Base-by-base conservation (phyloP, 2,329 filamentous ascomycete genomes). In the Cadophora luteo-olivacea region DNA sequence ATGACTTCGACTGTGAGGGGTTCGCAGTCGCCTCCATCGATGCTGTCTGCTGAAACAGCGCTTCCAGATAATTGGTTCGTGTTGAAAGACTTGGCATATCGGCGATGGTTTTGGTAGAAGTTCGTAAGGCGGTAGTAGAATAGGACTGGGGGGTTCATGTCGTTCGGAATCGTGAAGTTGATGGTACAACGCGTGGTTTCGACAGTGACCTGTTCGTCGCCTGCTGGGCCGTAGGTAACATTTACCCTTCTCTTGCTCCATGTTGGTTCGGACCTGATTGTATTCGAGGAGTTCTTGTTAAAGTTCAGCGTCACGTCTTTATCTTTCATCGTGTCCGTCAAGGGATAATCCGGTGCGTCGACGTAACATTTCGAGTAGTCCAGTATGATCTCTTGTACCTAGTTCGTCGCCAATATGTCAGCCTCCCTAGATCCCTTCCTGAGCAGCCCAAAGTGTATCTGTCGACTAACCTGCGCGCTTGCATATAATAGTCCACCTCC, bases 61-160 rank as follows among this genome's bases (percentile, higher is more conserved):
- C 89, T 83, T 57, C 94, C 96, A 73, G 91, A 92, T 64, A 99
- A 84, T 80, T 99, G 96, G 64, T 92, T 85, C 67, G 90, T 86
- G 77, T 94, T 91, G 76, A 97, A 91, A 0, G 93, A 97, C 78
- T 93, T 92, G 69, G 97, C 96, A 75, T 99, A 99, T 80, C 95
- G 91, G 73, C 96, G 91, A 79, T 99, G 96, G 79, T 99, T 99
- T 81, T 99, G 96, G 83, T 98, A 98, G 83, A 99, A 99, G 82
- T 98, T 97, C 68, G 93, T 95, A 71, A 99, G 89, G 74, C 92
- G 91, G 81, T 99, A 99, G 84, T 97, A 99, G 80, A 98, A 89
- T 70, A 95, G 87, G 12, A 99, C 92, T 0, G 95, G 94, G 0
- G 94, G 88, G 3, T 86, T 85, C 80, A 99, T 90, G 68, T 89